These are phyloP conservation scores for Candida suzukii DNA, from an alignment of 805 yeast species.

Conservation along the genomic window DNA sequence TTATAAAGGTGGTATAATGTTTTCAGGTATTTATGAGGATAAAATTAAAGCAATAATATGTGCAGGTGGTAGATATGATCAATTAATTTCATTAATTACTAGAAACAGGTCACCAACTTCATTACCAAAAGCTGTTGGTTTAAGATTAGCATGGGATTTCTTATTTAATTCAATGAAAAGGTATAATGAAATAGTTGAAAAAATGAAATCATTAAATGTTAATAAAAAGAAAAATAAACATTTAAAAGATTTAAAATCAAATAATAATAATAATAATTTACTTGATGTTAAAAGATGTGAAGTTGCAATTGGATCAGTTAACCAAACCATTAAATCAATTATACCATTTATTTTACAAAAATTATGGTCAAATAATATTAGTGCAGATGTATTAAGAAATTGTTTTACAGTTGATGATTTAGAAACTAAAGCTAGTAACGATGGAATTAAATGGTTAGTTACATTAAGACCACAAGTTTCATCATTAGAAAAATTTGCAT, in stretches of 20 bases:
- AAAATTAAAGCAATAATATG: conserved; percentile 51
- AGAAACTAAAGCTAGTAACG: conserved; percentile 51
- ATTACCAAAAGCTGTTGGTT: conserved; percentile 71
- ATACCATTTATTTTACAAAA: conserved; percentile 58
- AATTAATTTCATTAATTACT: conserved; percentile 57
- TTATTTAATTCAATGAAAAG: conserved; percentile 45
- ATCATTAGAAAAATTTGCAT: conserved; percentile 6
- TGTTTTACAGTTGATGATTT: conserved; percentile 55
- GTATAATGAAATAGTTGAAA: conserved; percentile 31
- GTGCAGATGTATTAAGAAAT: conserved; percentile 59
- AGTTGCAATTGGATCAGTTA: conserved; percentile 68
- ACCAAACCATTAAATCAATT: conserved; percentile 45
- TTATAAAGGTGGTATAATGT: conserved; percentile 79
- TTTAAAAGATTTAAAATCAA: conserved; percentile 23
- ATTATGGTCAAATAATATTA: conserved; percentile 73
- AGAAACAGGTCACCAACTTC: conserved; percentile 30
- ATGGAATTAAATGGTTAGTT: conserved; percentile 73
- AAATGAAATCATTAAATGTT: conserved; percentile 2
- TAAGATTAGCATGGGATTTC: conserved; percentile 72
- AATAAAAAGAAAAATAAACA: conserved; percentile 16
- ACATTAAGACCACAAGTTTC: conserved; percentile 61
- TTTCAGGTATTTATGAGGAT: conserved; percentile 71
- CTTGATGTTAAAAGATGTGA: conserved; percentile 59
- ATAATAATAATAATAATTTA: conserved; percentile 23
- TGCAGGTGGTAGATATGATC: conserved; percentile 93